These are phyloP conservation scores for Aspergillus saccharolyticus DNA, from an alignment of 495 filamentous ascomycete species.

Conservation along the genomic window DNA sequence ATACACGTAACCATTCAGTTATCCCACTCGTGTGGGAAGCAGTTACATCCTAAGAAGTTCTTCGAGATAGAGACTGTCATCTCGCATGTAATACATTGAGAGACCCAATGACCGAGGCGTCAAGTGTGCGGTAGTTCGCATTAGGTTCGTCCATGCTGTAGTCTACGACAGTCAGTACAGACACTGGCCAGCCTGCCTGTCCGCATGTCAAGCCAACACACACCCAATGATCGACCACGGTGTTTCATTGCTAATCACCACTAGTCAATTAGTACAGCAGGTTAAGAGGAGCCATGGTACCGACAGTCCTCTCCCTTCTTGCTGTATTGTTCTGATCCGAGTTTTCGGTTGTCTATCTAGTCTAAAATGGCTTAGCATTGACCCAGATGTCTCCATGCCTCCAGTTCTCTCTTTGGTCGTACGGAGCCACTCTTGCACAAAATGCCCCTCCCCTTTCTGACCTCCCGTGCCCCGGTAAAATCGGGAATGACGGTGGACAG, in stretches of 20 bases:
- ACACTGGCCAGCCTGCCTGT: neutral
- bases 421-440: slow-evolving; percentile 8
- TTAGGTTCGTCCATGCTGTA: slow-evolving; percentile 5
- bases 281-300: slow-evolving; percentile 12
- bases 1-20: neutral
- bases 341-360: slow-evolving; percentile 11
- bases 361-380: slow-evolving; percentile 10
- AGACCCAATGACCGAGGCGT: neutral
- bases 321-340: slow-evolving; percentile 11
- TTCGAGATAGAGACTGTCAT: neutral
- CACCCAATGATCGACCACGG: slow-evolving; percentile 12
- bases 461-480: neutral
- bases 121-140: slow-evolving; percentile 6
- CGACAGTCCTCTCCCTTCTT: slow-evolving; percentile 8
- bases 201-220: neutral
- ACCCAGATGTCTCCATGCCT: slow-evolving; percentile 11
- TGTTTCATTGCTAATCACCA: slow-evolving; percentile 20
- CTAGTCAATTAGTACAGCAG: slow-evolving; percentile 13
- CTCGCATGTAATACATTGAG: neutral
- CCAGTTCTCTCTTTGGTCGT: slow-evolving; percentile 4
- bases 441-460: slow-evolving; percentile 10
- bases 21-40: neutral
- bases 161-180: neutral
- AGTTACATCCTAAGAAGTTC: neutral
- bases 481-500: neutral